phyloP scores from a whole-genome alignment of 2,329 filamentous ascomycete species.

The Apiospora rasikravindrae region DNA sequence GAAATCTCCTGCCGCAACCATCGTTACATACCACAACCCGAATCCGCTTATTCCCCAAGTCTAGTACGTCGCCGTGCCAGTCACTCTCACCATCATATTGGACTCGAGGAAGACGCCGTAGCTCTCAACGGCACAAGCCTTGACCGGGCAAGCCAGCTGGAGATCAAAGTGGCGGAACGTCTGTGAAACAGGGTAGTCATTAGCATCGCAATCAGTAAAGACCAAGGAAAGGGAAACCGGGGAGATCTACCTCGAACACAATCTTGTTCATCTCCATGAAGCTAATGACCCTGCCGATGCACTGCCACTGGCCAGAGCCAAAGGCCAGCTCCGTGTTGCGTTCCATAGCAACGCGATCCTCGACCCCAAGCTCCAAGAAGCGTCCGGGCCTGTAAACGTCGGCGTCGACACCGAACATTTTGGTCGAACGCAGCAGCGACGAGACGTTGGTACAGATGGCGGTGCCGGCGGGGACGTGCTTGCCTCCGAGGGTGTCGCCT shows the following conservation, averaged over 20 bases:
- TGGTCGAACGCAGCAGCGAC: not conserved
- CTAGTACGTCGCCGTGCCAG: not conserved
- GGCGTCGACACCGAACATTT: conserved; percentile 4
- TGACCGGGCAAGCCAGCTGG: not conserved
- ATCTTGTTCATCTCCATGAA: conserved; percentile 19
- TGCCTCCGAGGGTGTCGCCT: conserved; percentile 34
- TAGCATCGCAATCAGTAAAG: too few relatives aligned
- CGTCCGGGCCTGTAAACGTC: conserved; percentile 13
- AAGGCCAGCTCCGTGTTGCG: conserved; percentile 15
- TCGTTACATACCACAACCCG: too few relatives aligned
- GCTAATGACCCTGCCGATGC: not conserved
- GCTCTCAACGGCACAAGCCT: conserved; percentile 9
- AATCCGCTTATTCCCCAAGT: too few relatives aligned
- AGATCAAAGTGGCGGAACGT: conserved; percentile 18
- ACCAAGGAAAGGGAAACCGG: too few relatives aligned
- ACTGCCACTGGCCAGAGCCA: conserved; percentile 18
- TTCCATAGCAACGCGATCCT: not conserved
- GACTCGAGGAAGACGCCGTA: conserved; percentile 18
- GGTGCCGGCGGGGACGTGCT: conserved; percentile 15
- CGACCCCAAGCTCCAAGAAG: not conserved
- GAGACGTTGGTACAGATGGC: conserved; percentile 12
- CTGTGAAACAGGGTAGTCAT: not conserved
- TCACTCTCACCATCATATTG: conserved; percentile 17
- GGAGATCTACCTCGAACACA: not conserved
- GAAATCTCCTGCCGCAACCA: too few relatives aligned